A percentile compares a stretch with the other conserved stretches of the same genome.
Evolutionary conservation across 2,329 filamentous ascomycete species (phyloP).

Genomic region (Teratosphaeria pseudoeucalypti): DNA sequence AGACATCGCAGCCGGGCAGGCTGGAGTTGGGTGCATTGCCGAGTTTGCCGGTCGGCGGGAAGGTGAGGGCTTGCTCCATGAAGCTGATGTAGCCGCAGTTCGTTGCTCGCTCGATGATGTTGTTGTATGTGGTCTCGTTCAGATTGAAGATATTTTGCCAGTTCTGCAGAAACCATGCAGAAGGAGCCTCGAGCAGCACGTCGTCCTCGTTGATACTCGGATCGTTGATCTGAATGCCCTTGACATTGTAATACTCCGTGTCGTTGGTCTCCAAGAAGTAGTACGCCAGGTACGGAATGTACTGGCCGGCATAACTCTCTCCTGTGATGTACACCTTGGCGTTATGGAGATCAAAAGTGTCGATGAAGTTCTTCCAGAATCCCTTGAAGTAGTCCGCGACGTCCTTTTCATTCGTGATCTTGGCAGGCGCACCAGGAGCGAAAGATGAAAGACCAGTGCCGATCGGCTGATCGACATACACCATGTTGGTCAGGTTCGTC

Average conservation of each 20-base stretch:
- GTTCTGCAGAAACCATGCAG: constrained; percentile 5
- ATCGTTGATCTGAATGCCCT: constrained; percentile 23
- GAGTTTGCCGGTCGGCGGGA: constrained; percentile 22
- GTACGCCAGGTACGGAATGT: constrained; percentile 26
- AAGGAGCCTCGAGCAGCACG: constrained; percentile 23
- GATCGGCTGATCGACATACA: constrained; percentile 32
- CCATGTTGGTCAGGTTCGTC: constrained; percentile 32
- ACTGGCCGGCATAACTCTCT: constrained; percentile 20
- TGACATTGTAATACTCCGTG: constrained; percentile 23
- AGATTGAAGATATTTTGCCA: constrained; percentile 30
- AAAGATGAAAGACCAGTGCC: constrained; percentile 14
- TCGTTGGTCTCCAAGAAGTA: constrained; percentile 20
- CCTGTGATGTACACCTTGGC: constrained; percentile 36
- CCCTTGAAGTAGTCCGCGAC: constrained; percentile 32
- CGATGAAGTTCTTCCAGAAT: constrained; percentile 42
- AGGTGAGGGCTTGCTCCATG: constrained; percentile 39
- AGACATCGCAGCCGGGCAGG: constrained; percentile 22
- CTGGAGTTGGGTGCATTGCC: constrained; percentile 4
- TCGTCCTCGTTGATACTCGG: constrained; percentile 39
- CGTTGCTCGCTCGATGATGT: constrained; percentile 24
- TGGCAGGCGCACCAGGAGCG: constrained; percentile 15
- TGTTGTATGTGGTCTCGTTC: constrained; percentile 32
- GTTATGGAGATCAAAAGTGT: constrained; percentile 40
- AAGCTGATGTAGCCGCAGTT: constrained; percentile 32
- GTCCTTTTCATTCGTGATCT: constrained; percentile 30